A percentile compares a stretch with the other conserved stretches of the same genome.
Conservation (phyloP, 805 yeast species). For the Spathaspora gorwiae region DNA sequence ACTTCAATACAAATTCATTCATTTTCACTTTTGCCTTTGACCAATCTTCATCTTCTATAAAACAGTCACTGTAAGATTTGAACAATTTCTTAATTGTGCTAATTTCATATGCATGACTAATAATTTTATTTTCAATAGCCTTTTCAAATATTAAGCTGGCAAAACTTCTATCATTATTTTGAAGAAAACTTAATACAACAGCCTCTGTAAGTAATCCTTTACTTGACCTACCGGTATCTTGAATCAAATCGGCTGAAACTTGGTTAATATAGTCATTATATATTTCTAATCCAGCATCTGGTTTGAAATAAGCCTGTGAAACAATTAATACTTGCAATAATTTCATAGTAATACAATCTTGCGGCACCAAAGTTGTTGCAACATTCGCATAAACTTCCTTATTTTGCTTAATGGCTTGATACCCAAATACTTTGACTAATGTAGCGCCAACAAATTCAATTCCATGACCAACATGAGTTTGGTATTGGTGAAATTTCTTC, state of each 20-base stretch:
- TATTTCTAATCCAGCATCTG: slow-evolving; percentile 35
- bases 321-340: slow-evolving; percentile 39
- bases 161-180: slow-evolving; percentile 48
- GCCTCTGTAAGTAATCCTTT: slow-evolving; percentile 45
- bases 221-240: slow-evolving; percentile 30
- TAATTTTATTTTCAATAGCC: slow-evolving; percentile 24
- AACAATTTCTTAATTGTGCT: slow-evolving; percentile 39
- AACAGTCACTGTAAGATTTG: slow-evolving; percentile 50
- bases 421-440: slow-evolving; percentile 37
- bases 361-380: slow-evolving; percentile 35
- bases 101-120: slow-evolving; percentile 38
- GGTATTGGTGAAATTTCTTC: slow-evolving; percentile 37
- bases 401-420: slow-evolving; percentile 31
- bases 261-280: slow-evolving; percentile 44
- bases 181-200: slow-evolving; percentile 39
- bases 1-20: slow-evolving; percentile 19
- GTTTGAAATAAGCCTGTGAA: slow-evolving; percentile 34
- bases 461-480: slow-evolving; percentile 33
- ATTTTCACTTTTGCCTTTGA: slow-evolving; percentile 25
- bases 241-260: slow-evolving; percentile 27
- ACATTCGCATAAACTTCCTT: slow-evolving; percentile 26
- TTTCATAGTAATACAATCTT: slow-evolving; percentile 22
- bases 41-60: slow-evolving; percentile 37
- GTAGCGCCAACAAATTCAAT: slow-evolving; percentile 38
- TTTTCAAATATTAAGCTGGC: slow-evolving; percentile 49